Evolutionary conservation across 1,139 yeast species (phyloP), one percentile per base, ranked within the genome.

Genomic region (Taphrina confusa): DNA sequence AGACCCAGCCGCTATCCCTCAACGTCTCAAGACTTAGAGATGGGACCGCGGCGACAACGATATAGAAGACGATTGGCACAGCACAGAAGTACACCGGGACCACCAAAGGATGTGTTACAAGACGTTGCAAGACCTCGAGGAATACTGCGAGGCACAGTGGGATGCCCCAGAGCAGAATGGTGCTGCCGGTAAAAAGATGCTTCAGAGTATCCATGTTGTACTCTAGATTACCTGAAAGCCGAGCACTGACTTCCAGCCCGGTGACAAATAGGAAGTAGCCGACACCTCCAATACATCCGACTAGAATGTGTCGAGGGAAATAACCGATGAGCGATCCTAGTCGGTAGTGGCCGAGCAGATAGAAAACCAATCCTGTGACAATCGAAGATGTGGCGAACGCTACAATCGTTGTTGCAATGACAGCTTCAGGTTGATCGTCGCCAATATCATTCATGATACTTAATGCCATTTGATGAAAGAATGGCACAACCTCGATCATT

Each of bases 261-360:
- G 98, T 92, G 1, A 88, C 85, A 1, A 91, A 76, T 65, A 92
- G 77, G 72, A 92, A 92, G 74, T 87, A 91, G 1, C 98, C 98
- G 52, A 92, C 98, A 68, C 98, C 98, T 47, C 98, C 98, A 68
- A 92, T 91, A 72, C 97, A 92, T 0, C 98, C 98, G 27, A 92
- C 95, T 44, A 92, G 78, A 62, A 92, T 92, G 71, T 92, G 98
- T 65, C 97, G 79, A 0, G 98, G 98, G 76, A 92, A 92, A 71
- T 90, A 92, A 0, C 96, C 96, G 12, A 92, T 96, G 36, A 92
- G 75, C 14, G 87, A 80, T 2, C 98, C 98, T 44, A 92, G 75
- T 63, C 78, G 80, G 68, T 87, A 82, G 67, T 84, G 85, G 5
- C 98, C 98, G 47, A 92, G 76, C 1, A 79, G 55, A 67, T 81